phyloP scores from a whole-genome alignment of 257 asterid genomes.

The Prunella vulgaris region DNA sequence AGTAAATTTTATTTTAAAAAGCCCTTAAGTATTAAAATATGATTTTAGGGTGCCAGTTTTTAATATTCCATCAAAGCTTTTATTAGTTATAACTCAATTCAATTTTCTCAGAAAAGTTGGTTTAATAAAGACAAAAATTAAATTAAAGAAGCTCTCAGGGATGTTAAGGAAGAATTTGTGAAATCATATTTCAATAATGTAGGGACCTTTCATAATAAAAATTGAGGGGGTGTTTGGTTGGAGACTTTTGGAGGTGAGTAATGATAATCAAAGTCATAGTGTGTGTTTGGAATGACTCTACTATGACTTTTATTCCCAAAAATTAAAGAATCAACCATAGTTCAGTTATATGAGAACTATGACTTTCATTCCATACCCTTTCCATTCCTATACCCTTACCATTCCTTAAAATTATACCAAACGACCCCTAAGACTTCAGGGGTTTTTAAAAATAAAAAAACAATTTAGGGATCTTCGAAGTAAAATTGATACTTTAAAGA shows the following conservation, averaged over 20 bases:
- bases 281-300: too few relatives aligned
- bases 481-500: background rate
- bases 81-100: background rate
- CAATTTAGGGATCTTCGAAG: background rate
- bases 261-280: too few relatives aligned
- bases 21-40: background rate
- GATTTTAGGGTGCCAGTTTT: background rate
- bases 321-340: too few relatives aligned
- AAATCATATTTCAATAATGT: background rate
- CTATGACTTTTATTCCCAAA: too few relatives aligned
- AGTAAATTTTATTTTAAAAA: background rate
- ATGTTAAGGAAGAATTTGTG: background rate
- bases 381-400: too few relatives aligned
- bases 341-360: too few relatives aligned
- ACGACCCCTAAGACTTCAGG: too few relatives aligned
- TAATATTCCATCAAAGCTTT: background rate
- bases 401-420: too few relatives aligned
- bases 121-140: background rate
- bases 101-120: background rate
- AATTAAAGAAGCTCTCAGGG: background rate
- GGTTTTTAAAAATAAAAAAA: background rate
- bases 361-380: too few relatives aligned
- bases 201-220: background rate
- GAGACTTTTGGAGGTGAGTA: too few relatives aligned
- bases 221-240: too few relatives aligned